A percentile compares a stretch with the other conserved stretches of the same genome.
Evolutionary conservation across 2,329 filamentous ascomycete species (phyloP).

Genomic region (Alternaria sp.): DNA sequence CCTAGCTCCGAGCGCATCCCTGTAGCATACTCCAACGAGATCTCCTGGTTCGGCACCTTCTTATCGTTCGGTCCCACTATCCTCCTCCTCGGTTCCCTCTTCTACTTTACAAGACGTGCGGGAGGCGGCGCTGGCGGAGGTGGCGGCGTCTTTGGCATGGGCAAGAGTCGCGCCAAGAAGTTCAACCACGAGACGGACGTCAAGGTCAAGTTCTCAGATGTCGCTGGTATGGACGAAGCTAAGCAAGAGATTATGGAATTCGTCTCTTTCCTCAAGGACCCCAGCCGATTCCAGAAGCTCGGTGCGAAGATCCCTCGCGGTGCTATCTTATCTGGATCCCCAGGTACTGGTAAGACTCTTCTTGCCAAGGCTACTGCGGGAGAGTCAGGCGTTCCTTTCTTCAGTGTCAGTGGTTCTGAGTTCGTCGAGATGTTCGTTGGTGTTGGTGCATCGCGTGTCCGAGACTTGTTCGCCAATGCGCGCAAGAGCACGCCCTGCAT

Average conservation of each 20-base stretch:
- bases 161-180: conserved; percentile 92
- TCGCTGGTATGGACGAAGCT: conserved; percentile 97
- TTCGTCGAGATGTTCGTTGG: conserved; percentile 99
- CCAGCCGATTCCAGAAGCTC: conserved; percentile 88
- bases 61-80: conserved; percentile 87
- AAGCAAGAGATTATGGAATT: conserved; percentile 99
- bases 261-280: conserved; percentile 94
- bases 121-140: conserved; percentile 66
- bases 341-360: conserved; percentile 97
- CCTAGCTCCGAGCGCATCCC: conserved; percentile 89
- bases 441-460: conserved; percentile 93
- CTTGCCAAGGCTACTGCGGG: conserved; percentile 97
- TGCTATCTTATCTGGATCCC: conserved; percentile 95
- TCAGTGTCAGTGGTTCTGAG: conserved; percentile 96
- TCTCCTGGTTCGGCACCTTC: conserved; percentile 74
- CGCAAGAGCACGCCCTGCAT: conserved; percentile 97
- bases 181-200: conserved; percentile 98
- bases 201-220: conserved; percentile 96
- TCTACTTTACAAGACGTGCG: conserved; percentile 81
- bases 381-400: conserved; percentile 96
- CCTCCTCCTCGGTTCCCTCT: conserved; percentile 81
- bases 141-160: conserved; percentile 89
- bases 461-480: conserved; percentile 92
- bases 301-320: conserved; percentile 98
- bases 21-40: conserved; percentile 83